Evolutionary conservation across 2,329 filamentous ascomycete species (phyloP), one percentile per base, ranked within the genome.

Genomic region (Fusarium sambucinum): DNA sequence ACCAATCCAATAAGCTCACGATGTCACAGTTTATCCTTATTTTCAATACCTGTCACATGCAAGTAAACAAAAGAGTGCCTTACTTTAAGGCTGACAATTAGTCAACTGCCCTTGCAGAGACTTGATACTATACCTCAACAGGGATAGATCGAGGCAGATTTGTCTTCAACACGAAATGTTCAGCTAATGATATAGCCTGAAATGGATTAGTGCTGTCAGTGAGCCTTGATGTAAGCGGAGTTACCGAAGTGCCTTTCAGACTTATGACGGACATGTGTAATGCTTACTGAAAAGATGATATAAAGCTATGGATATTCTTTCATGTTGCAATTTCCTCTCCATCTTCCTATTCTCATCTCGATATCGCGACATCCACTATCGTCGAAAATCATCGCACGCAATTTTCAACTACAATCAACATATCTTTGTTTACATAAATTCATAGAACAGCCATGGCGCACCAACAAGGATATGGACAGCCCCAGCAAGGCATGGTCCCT

Each of bases 271-370:
- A 37, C 1, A 11, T 16, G 4, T 19, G 13, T 1, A 47, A 10
- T 23, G 12, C 4, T 50, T 27, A 6, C 13, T 3, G 7, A 11
- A 8, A n/a, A 1, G 0, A 6, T 4, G 11, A 21, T 48, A 35
- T 25, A 33, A 48, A 33, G 10, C 0, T 3, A 11, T n/a, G 4
- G 4, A 14, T 0, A 5, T 3, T 4, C 29, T 33, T 1, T 11
- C 14, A 9, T 3, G 19, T n/a, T 23, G 8, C 3, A 19, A 27
- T 8, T 27, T 27, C 8, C 27, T 27, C 6, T 27, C 6, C 8
- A 2, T 3, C 1, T 13, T 40, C 5, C 4, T 6, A 35, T 35
- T 35, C 0, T 3, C 0, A 17, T 5, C 13, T 16, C 7, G 5
- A 3, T 32, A 4, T 21, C 12, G 8, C 9, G 6, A 25, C 14